Conservation (phyloP, 2,329 filamentous ascomycete genomes). For the Xylaria sp. region DNA sequence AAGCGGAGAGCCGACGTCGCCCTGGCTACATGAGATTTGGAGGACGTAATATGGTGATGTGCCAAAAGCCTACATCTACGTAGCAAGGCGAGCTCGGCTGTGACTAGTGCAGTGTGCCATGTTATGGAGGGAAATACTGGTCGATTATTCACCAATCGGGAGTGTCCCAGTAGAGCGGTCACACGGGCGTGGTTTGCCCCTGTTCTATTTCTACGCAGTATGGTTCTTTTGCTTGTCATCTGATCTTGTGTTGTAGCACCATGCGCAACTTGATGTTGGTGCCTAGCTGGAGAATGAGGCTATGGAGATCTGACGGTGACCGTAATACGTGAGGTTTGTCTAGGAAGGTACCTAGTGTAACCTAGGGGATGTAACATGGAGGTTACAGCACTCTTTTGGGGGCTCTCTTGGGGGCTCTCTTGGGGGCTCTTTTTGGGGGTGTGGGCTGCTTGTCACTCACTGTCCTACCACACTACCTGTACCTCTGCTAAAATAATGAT, state of each 20-base stretch:
- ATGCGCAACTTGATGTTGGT: not conserved
- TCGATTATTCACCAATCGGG: conserved; percentile 28
- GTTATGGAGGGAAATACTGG: not conserved
- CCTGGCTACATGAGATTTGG: not conserved
- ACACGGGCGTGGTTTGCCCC: not conserved
- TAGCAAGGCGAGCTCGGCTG: conserved; percentile 31
- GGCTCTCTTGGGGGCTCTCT: too few relatives aligned
- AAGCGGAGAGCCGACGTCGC: not conserved
- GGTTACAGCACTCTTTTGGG: too few relatives aligned
- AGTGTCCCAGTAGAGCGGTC: conserved; percentile 16
- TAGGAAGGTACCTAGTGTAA: too few relatives aligned
- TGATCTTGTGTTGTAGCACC: conserved; percentile 14
- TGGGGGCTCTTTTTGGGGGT: too few relatives aligned
- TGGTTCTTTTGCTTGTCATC: conserved; percentile 21
- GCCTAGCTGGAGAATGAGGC: conserved; percentile 2
- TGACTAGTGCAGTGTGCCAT: conserved; percentile 1
- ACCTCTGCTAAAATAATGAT: too few relatives aligned
- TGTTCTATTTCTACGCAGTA: too few relatives aligned
- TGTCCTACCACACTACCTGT: too few relatives aligned
- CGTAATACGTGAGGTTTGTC: not conserved
- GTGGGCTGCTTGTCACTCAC: too few relatives aligned
- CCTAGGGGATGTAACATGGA: too few relatives aligned
- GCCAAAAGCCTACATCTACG: not conserved
- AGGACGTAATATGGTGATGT: not conserved
- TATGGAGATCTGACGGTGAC: not conserved